phyloP scores from a whole-genome alignment of 176 grass and related monocot genomes.

The Aegilops umbellulata region DNA sequence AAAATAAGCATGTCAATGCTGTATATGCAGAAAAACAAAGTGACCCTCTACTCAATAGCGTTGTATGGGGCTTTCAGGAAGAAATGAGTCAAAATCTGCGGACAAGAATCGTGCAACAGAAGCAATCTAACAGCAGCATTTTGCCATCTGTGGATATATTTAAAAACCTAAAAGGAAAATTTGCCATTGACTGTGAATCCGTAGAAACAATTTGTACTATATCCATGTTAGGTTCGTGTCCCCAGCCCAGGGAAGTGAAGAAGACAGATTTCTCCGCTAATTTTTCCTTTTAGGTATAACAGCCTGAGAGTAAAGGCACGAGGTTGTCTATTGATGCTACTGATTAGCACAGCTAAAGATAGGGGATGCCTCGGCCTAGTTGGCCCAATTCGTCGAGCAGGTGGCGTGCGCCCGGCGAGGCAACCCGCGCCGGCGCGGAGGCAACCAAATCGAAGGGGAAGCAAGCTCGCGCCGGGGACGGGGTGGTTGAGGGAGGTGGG shows the following conservation, averaged over 20 bases:
- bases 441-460: background rate
- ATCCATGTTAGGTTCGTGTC: background rate
- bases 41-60: background rate
- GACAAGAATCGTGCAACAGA: background rate
- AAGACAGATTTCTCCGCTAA: background rate
- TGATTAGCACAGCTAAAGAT: background rate
- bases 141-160: background rate
- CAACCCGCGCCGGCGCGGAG: background rate
- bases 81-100: background rate
- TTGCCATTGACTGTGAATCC: background rate
- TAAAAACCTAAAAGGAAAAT: background rate
- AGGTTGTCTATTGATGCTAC: background rate
- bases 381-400: constrained; percentile 3
- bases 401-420: background rate
- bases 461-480: background rate
- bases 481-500: background rate
- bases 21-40: background rate
- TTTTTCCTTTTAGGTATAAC: background rate
- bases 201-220: background rate
- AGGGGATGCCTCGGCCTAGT: background rate
- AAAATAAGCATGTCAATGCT: background rate
- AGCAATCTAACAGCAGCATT: background rate
- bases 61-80: background rate
- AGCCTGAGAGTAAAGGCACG: background rate
- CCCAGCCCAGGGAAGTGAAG: background rate